Percentiles rank a stretch among this genome's conserved stretches.
phyloP scores from a whole-genome alignment of 2,329 filamentous ascomycete genomes.

The Cladophialophora bantiana region DNA sequence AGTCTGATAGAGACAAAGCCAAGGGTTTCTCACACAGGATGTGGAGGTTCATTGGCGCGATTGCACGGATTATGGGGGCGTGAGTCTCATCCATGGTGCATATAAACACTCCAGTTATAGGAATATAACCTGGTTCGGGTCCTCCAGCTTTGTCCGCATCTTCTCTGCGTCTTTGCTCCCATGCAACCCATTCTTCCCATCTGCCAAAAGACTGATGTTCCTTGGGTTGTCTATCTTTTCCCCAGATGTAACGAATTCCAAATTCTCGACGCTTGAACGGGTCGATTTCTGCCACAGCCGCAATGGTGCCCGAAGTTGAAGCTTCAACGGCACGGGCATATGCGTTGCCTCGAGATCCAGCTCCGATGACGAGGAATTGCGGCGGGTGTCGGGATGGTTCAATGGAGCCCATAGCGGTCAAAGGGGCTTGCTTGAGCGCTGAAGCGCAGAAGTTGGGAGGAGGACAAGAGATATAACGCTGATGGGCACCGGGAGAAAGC shows the following conservation, averaged over 20 bases:
- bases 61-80: conserved; percentile 75
- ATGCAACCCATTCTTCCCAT: conserved; percentile 76
- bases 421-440: not conserved
- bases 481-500: not conserved
- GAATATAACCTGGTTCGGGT: conserved; percentile 59
- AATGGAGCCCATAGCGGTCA: conserved; percentile 36
- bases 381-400: conserved; percentile 22
- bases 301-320: conserved; percentile 57
- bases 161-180: conserved; percentile 69
- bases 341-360: conserved; percentile 76
- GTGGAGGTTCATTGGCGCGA: conserved; percentile 74
- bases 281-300: conserved; percentile 81
- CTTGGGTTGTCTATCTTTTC: conserved; percentile 51
- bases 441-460: not conserved
- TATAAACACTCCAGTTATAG: conserved; percentile 64
- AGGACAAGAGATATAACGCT: not conserved
- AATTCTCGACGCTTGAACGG: conserved; percentile 76
- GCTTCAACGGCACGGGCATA: conserved; percentile 74
- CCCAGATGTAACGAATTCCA: conserved; percentile 77
- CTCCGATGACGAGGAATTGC: conserved; percentile 78
- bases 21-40: conserved; percentile 96
- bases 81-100: conserved; percentile 90
- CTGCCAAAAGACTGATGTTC: conserved; percentile 73
- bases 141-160: conserved; percentile 55
- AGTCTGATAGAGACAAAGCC: conserved; percentile 78